phyloP scores from a whole-genome alignment of 2,329 filamentous ascomycete genomes.

The Stachybotrys echinatus region DNA sequence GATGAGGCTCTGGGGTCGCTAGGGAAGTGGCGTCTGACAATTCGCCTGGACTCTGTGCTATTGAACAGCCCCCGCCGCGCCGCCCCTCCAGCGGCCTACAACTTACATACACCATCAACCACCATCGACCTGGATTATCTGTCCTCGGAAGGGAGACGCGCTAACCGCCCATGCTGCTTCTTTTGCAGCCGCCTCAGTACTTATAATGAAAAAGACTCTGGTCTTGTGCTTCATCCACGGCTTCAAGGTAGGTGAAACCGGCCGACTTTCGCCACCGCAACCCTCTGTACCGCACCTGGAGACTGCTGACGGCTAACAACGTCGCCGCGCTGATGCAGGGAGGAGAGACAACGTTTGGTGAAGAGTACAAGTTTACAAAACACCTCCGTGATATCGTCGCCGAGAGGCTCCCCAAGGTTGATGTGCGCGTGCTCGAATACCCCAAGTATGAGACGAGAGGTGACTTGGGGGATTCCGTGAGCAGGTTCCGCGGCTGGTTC shows the following conservation, averaged over 20 bases:
- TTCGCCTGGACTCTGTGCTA: no score
- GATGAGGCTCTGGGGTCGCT: no score
- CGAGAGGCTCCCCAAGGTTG: slow-evolving; percentile 61
- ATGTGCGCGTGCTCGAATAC: slow-evolving; percentile 66
- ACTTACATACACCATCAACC: no score
- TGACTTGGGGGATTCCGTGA: slow-evolving; percentile 66
- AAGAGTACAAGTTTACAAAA: slow-evolving; percentile 60
- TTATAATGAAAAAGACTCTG: slow-evolving; percentile 63
- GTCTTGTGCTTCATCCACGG: slow-evolving; percentile 82
- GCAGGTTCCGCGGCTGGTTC: slow-evolving; percentile 70
- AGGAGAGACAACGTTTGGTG: slow-evolving; percentile 71
- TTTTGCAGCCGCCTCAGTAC: not conserved
- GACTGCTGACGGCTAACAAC: no score
- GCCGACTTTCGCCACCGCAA: not conserved
- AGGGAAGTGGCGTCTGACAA: no score
- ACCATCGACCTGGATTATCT: no score
- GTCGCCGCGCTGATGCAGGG: slow-evolving; percentile 42
- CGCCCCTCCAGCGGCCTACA: no score
- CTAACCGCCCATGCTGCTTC: no score
- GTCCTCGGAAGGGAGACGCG: no score
- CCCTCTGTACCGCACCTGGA: no score
- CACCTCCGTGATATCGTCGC: slow-evolving; percentile 62
- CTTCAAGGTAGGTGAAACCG: slow-evolving; percentile 58
- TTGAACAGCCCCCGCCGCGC: no score
- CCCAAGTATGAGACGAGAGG: slow-evolving; percentile 79